Evolutionary conservation across 202 grass and related monocot genomes (phyloP).

Genomic region (Zoysia matrella): DNA sequence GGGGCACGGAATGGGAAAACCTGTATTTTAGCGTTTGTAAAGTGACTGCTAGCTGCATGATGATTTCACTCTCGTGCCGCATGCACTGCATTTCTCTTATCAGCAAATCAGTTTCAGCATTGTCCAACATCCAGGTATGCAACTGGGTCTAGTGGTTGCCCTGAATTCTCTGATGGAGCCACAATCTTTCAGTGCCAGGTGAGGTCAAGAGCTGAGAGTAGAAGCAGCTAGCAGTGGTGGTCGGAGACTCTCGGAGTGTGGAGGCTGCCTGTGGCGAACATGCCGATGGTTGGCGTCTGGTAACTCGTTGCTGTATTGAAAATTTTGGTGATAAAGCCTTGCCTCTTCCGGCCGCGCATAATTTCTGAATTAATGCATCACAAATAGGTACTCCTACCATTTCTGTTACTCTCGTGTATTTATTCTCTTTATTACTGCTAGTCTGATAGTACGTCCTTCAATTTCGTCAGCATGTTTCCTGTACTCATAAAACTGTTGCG

Average conservation of each 20-base stretch:
- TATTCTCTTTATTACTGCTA: too few relatives aligned
- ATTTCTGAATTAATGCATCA: neutral
- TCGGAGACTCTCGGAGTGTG: neutral
- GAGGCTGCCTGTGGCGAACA: neutral
- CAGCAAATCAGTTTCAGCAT: neutral
- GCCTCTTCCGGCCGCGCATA: neutral
- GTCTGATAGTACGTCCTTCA: too few relatives aligned
- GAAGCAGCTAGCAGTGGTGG: neutral
- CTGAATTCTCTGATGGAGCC: slow-evolving; percentile 1
- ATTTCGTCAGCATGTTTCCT: too few relatives aligned
- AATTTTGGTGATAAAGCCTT: neutral
- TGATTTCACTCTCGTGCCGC: neutral
- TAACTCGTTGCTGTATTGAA: slow-evolving; percentile 8
- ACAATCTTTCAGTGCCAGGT: neutral
- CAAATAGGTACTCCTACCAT: neutral
- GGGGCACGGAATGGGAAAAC: slow-evolving; percentile 39
- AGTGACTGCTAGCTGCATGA: neutral
- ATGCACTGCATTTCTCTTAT: neutral
- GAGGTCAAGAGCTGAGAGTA: neutral
- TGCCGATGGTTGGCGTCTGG: neutral
- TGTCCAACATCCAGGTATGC: neutral
- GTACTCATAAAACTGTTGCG: too few relatives aligned
- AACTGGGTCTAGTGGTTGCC: neutral
- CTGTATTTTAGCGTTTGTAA: neutral
- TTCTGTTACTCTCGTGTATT: too few relatives aligned